Base-by-base conservation (phyloP, 1,284 basidiomycete genomes). In the Heliocybe sulcata region DNA sequence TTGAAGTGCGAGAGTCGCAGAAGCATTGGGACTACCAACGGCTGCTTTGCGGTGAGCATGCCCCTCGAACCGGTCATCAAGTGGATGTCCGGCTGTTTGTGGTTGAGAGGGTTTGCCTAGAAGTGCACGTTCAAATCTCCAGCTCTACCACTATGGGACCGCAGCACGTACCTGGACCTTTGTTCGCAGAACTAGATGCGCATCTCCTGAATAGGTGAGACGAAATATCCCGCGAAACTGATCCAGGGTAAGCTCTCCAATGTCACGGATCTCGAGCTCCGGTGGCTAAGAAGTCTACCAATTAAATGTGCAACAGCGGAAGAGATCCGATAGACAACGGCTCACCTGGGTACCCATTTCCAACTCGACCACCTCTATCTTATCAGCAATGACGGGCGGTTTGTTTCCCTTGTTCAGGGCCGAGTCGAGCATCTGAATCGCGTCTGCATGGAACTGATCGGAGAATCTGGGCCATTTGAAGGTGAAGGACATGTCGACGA, bases 391-490 rank as follows among this genome's bases (percentile, higher is more conserved):
- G 64, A 99, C 90, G 29, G 94, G 94, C 1, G 97, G 97, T 68
- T 98, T 98, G 76, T 90, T 88, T 63, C 94, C 95, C 76, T 97
- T 97, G 80, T 98, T 98, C 68, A 98, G 85, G 47, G 94, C 95
- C 29, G 86, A 87, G 64, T 94, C 93, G 71, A 98, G 86, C 87
- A 96, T 93, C 60, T 90, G 84, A 60, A 93, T 92, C 25, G 94
- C 94, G 80, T 94, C 87, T 64, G 88, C 85, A 72, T 95, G 92
- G 66, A 98, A 98, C 67, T 91, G 87, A 72, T 93, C 89, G 56
- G 93, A 96, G 76, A 99, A 99, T 61, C 90, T 84, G 50, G 93
- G 92, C 97, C 97, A 99, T 72, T 92, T 82, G 77, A 99, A 99
- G 59, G 90, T 87, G 76, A 99, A 99, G 63, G 94, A 96, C 95